Evolutionary conservation across 106 monocot genomes (phyloP).

Genomic region (Gastrodia elata): DNA sequence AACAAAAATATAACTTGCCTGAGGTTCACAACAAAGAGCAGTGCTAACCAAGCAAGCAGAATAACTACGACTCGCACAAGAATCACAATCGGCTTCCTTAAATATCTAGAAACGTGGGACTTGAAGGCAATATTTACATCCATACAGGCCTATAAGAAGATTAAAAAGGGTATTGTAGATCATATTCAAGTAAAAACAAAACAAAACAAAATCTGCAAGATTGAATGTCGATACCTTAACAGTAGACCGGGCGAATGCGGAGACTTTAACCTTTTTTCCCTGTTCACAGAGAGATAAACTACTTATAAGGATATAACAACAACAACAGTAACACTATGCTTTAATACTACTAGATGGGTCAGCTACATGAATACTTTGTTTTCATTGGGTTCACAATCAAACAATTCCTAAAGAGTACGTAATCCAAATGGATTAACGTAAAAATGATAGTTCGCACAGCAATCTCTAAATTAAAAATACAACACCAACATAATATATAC

Average conservation of each 20-base stretch:
- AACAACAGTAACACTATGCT: too few relatives aligned
- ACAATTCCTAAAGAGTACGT: not conserved
- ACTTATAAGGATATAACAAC: too few relatives aligned
- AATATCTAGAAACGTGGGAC: constrained; percentile 93
- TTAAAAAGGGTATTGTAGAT: not conserved
- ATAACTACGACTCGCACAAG: constrained; percentile 70
- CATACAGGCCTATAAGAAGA: constrained; percentile 66
- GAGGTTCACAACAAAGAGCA: constrained; percentile 66
- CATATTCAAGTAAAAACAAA: not conserved
- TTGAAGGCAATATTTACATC: constrained; percentile 58
- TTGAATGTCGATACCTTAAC: constrained; percentile 50
- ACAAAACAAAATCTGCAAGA: not conserved
- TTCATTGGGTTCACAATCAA: too few relatives aligned
- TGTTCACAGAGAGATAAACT: constrained; percentile 12
- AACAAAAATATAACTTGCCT: constrained; percentile 23
- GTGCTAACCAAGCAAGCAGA: constrained; percentile 89
- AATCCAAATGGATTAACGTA: not conserved
- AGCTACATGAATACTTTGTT: too few relatives aligned
- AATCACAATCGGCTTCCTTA: constrained; percentile 83
- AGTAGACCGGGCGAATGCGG: constrained; percentile 80
- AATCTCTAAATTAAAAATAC: not conserved
- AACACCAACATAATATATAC: not conserved
- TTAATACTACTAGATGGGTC: too few relatives aligned
- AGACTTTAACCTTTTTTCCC: constrained; percentile 73
- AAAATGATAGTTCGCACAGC: not conserved